These are phyloP conservation scores for Aegilops umbellulata DNA, from an alignment of 176 grass and related monocot species.

Conservation along the genomic window DNA sequence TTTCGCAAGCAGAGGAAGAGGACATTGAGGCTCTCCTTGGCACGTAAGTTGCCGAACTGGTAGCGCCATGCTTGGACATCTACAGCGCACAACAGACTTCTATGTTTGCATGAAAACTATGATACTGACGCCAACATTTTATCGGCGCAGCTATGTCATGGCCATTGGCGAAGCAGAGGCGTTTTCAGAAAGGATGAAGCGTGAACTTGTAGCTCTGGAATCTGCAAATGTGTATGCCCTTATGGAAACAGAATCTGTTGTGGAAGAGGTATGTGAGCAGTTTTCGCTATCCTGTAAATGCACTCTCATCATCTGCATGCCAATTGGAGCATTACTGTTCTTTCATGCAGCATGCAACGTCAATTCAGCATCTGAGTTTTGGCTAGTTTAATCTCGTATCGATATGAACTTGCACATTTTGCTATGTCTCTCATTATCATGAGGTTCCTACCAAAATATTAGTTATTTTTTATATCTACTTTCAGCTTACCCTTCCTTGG, in stretches of 20 bases:
- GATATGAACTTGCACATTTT: not conserved
- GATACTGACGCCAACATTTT: not conserved
- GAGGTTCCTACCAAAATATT: not conserved
- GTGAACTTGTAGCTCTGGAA: slow-evolving; percentile 91
- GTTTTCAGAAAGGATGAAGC: slow-evolving; percentile 93
- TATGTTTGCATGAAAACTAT: not conserved
- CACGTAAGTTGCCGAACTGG: slow-evolving; percentile 50
- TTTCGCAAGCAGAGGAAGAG: slow-evolving; percentile 85
- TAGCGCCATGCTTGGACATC: not conserved
- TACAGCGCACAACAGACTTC: slow-evolving; percentile 23
- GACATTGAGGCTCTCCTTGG: slow-evolving; percentile 78
- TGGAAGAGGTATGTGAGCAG: slow-evolving; percentile 65
- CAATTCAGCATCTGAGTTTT: not conserved
- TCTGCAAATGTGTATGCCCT: slow-evolving; percentile 96
- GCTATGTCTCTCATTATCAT: not conserved
- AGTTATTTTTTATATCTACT: not conserved
- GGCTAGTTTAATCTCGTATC: not conserved
- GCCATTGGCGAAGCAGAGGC: slow-evolving; percentile 92
- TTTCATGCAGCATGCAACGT: not conserved
- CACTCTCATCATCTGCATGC: not conserved
- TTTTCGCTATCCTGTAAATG: slow-evolving; percentile 6
- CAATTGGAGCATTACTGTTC: not conserved
- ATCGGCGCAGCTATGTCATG: slow-evolving; percentile 71
- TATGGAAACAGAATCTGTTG: slow-evolving; percentile 78
- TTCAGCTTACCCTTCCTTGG: not conserved